These are phyloP conservation scores for Globisporangium cylindrosporum DNA, from an alignment of 352 stramenopile species.

Conservation along the genomic window DNA sequence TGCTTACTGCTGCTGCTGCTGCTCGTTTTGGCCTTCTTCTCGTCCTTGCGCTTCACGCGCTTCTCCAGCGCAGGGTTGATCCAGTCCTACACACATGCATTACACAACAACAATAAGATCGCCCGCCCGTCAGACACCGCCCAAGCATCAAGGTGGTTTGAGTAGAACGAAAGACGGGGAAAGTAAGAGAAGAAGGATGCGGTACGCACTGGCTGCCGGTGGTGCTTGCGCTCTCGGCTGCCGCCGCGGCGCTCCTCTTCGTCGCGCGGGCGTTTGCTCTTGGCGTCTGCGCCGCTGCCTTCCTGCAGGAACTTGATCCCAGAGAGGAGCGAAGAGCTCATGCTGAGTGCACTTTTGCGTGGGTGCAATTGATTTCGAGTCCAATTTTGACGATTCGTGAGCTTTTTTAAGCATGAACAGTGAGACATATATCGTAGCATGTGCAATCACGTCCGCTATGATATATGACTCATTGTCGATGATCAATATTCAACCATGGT, in stretches of 20 bases:
- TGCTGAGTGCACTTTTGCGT: no score
- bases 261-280: constrained; percentile 12
- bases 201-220: constrained; percentile 19
- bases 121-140: not conserved
- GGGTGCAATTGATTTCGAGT: no score
- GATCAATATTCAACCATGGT: not conserved
- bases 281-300: constrained; percentile 23
- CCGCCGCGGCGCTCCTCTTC: constrained; percentile 18
- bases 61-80: constrained; percentile 39
- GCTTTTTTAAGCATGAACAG: no score
- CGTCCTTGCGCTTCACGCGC: constrained; percentile 22
- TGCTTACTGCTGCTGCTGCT: not conserved
- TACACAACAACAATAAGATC: not conserved
- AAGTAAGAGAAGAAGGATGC: not conserved
- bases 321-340: constrained; percentile 54
- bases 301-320: constrained; percentile 67
- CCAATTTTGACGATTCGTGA: no score
- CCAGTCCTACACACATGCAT: constrained; percentile 28
- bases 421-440: no score
- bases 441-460: not conserved
- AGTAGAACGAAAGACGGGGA: not conserved
- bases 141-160: not conserved
- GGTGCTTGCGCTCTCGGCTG: constrained; percentile 15
- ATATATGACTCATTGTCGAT: not conserved
- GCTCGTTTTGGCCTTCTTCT: constrained; percentile 26